Percentiles rank a stretch among this genome's conserved stretches.
phyloP scores from a whole-genome alignment of 257 asterid species.

The Echites panduratus region DNA sequence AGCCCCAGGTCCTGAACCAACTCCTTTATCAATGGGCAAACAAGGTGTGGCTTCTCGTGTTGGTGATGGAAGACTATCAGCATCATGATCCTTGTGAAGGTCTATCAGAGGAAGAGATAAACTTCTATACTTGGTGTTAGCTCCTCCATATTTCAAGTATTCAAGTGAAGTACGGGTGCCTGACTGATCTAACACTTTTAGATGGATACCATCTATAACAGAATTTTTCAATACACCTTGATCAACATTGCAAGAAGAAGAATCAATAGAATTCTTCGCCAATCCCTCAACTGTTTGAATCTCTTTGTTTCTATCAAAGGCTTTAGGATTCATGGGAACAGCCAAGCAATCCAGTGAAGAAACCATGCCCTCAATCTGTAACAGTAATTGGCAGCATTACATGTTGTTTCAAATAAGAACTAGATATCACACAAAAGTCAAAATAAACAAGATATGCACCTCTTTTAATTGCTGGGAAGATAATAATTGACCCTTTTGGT shows the following conservation, averaged over 20 bases:
- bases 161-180: conserved; percentile 23
- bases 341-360: conserved; percentile 32
- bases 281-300: conserved; percentile 23
- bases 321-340: conserved; percentile 23
- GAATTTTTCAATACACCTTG: conserved; percentile 22
- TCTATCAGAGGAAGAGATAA: conserved; percentile 70
- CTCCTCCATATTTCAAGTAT: conserved; percentile 27
- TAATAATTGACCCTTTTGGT: conserved; percentile 53
- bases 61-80: conserved; percentile 94
- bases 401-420: conserved; percentile 20
- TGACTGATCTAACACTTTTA: conserved; percentile 33
- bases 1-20: conserved; percentile 34
- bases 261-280: conserved; percentile 21
- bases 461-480: conserved; percentile 61
- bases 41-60: conserved; percentile 57
- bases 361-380: conserved; percentile 55
- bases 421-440: not conserved
- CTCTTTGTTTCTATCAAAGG: conserved; percentile 22
- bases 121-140: conserved; percentile 49
- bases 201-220: conserved; percentile 27
- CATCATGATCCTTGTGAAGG: conserved; percentile 92
- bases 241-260: conserved; percentile 26
- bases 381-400: conserved; percentile 25
- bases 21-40: conserved; percentile 47
- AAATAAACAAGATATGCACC: conserved; percentile 34